These are phyloP conservation scores for Talaromyces trachyspermus DNA, from an alignment of 495 filamentous ascomycete species.

Conservation along the genomic window DNA sequence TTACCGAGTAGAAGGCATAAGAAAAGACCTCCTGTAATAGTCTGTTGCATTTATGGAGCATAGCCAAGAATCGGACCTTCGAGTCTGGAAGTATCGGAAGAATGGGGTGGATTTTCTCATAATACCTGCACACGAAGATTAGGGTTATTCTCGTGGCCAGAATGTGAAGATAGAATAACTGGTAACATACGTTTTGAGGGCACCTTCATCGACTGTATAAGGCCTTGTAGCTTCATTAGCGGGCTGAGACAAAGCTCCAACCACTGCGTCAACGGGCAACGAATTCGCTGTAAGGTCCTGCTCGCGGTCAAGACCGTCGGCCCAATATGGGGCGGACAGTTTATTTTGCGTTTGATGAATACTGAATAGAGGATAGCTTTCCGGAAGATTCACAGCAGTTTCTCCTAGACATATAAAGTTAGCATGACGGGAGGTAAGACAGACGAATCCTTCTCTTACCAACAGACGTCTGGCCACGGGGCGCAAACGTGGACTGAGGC, in stretches of 20 bases:
- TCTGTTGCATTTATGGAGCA: constrained; percentile 52
- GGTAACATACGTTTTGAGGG: constrained; percentile 33
- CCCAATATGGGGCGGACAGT: constrained; percentile 6
- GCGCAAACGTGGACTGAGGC: constrained; percentile 37
- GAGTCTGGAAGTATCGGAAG: constrained; percentile 67
- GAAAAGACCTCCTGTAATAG: constrained; percentile 64
- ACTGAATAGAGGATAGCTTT: constrained; percentile 8
- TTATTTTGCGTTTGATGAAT: not conserved
- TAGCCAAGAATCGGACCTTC: constrained; percentile 52
- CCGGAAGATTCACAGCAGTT: constrained; percentile 5
- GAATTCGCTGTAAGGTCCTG: constrained; percentile 20
- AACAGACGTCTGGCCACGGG: constrained; percentile 19
- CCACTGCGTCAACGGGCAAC: not conserved
- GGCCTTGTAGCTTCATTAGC: constrained; percentile 31
- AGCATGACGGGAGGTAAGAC: not conserved
- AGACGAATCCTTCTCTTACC: constrained; percentile 1
- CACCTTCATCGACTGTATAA: constrained; percentile 36
- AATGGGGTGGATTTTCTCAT: constrained; percentile 60
- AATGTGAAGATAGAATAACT: not conserved
- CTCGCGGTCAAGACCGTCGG: constrained; percentile 13
- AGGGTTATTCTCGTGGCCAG: constrained; percentile 12
- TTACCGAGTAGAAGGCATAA: constrained; percentile 52
- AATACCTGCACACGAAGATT: constrained; percentile 49
- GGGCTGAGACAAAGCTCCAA: constrained; percentile 3
- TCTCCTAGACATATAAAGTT: constrained; percentile 1